phyloP scores from a whole-genome alignment of 129 eudicot species.

The Centaurea solstitialis region DNA sequence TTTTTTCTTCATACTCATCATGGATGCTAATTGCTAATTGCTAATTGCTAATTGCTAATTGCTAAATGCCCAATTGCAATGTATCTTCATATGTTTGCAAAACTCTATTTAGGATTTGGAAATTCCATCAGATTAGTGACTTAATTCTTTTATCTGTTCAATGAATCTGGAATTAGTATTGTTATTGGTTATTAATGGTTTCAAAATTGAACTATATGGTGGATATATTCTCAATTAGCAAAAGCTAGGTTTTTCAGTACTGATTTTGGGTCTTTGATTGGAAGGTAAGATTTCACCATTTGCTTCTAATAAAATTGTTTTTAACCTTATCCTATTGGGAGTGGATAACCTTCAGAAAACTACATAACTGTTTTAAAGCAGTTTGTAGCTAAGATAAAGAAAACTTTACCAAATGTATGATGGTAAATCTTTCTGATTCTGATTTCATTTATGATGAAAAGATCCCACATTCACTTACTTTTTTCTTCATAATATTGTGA shows the following conservation, averaged over 20 bases:
- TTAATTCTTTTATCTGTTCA: neutral
- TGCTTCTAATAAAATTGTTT: neutral
- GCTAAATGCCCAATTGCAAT: neutral
- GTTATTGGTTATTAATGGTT: neutral
- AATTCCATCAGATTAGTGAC: neutral
- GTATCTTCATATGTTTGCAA: neutral
- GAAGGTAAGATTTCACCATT: neutral
- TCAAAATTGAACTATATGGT: conserved; percentile 4
- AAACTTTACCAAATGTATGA: neutral
- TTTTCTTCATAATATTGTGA: neutral
- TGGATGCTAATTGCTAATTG: neutral
- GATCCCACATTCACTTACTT: neutral
- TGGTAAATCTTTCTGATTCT: neutral
- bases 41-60: no score
- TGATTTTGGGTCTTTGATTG: neutral
- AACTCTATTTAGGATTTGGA: neutral
- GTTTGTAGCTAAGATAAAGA: neutral
- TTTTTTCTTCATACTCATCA: no score
- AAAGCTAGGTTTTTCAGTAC: no score
- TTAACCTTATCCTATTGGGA: neutral
- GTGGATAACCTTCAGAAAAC: neutral
- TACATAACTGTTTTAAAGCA: neutral
- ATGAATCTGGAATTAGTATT: conserved; percentile 7
- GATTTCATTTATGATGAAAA: neutral
- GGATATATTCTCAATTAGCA: no score